phyloP scores from a whole-genome alignment of 2,329 filamentous ascomycete genomes.

The Trichophyton equinum region DNA sequence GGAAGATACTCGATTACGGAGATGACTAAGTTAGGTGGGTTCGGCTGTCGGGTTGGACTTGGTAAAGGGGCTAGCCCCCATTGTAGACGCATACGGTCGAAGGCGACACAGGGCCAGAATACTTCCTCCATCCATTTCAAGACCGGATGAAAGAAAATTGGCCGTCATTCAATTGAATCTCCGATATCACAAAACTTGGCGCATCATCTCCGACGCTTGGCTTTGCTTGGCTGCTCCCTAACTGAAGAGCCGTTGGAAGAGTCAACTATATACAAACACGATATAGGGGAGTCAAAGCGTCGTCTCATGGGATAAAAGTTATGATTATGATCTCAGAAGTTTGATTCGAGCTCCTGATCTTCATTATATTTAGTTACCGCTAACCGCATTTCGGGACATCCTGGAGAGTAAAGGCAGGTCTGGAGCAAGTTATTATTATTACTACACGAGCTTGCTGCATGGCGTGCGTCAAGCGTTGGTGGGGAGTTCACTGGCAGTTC shows the following conservation, averaged over 20 bases:
- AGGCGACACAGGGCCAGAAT: too few relatives aligned
- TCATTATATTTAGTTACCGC: not conserved
- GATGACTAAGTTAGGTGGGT: not conserved
- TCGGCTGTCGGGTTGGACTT: not conserved
- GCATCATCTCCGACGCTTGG: not conserved
- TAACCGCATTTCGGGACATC: not conserved
- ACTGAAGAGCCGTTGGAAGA: not conserved
- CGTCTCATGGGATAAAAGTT: not conserved
- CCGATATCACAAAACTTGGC: not conserved
- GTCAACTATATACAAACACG: not conserved
- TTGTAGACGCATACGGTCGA: not conserved
- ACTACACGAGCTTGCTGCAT: not conserved
- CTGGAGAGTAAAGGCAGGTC: not conserved
- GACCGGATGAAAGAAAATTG: not conserved
- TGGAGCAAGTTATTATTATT: not conserved
- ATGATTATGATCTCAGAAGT: not conserved
- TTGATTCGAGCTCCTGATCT: not conserved
- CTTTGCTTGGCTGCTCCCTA: not conserved
- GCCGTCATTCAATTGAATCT: not conserved
- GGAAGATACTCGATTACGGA: not conserved
- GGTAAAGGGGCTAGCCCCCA: not conserved
- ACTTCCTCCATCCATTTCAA: not conserved
- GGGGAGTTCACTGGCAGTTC: not conserved
- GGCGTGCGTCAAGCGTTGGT: not conserved
- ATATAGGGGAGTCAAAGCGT: not conserved